phyloP scores from a whole-genome alignment of 805 yeast genomes.

The Zygoascus ofunaensis region DNA sequence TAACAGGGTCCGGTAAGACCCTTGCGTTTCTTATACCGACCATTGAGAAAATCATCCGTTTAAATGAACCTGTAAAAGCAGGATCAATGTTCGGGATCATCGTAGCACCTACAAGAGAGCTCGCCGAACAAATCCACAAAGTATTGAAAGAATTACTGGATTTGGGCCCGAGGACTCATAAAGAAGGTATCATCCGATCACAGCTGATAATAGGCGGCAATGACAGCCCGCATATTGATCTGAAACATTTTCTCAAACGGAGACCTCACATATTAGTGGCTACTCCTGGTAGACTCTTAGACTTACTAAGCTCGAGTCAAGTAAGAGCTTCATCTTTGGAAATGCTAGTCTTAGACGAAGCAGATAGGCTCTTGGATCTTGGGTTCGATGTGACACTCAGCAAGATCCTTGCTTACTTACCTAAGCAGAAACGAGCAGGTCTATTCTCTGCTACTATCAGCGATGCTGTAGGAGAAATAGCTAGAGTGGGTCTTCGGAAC shows the following conservation, averaged over 20 bases:
- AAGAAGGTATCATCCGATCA: slow-evolving; percentile 19
- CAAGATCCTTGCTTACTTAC: slow-evolving; percentile 57
- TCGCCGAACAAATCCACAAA: slow-evolving; percentile 44
- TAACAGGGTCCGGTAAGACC: slow-evolving; percentile 97
- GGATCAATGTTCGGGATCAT: slow-evolving; percentile 69
- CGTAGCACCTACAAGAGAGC: slow-evolving; percentile 59
- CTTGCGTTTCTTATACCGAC: slow-evolving; percentile 82
- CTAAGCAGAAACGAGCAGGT: slow-evolving; percentile 90
- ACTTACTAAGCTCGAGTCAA: slow-evolving; percentile 48
- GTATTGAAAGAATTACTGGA: slow-evolving; percentile 56
- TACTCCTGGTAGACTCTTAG: slow-evolving; percentile 84
- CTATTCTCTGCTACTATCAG: slow-evolving; percentile 88
- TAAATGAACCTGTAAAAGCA: slow-evolving; percentile 29
- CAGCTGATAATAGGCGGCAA: slow-evolving; percentile 36
- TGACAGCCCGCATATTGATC: slow-evolving; percentile 51
- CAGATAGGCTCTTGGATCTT: slow-evolving; percentile 44
- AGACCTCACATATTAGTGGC: slow-evolving; percentile 75
- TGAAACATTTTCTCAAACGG: slow-evolving; percentile 42
- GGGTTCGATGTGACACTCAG: slow-evolving; percentile 65
- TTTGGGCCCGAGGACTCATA: slow-evolving; percentile 38
- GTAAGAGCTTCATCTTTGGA: slow-evolving; percentile 61
- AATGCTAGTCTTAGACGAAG: slow-evolving; percentile 45
- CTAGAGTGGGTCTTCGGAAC: slow-evolving; percentile 83
- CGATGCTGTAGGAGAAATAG: slow-evolving; percentile 68
- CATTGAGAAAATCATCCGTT: slow-evolving; percentile 47